phyloP scores from a whole-genome alignment of 1,139 yeast species.

The Zygoascus meyerae region DNA sequence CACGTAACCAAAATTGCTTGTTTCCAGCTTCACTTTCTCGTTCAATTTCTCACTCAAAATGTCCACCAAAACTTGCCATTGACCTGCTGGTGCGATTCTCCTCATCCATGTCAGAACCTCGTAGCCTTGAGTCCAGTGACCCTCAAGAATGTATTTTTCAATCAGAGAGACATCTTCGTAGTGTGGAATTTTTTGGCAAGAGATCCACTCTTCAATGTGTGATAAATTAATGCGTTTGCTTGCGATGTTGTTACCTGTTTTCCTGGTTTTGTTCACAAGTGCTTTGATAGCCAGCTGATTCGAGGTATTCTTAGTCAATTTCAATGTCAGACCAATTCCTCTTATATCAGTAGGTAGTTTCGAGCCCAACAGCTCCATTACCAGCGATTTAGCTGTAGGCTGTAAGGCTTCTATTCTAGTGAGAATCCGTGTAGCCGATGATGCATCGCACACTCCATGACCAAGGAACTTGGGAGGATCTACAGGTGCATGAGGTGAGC shows the following conservation, averaged over 20 bases:
- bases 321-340: slow-evolving; percentile 71
- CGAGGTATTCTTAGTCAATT: slow-evolving; percentile 33
- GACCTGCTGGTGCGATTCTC: slow-evolving; percentile 5
- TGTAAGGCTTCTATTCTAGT: slow-evolving; percentile 63
- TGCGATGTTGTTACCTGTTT: slow-evolving; percentile 3
- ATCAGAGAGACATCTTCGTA: slow-evolving; percentile 43
- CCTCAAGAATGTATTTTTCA: slow-evolving; percentile 19
- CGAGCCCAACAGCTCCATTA: slow-evolving; percentile 51
- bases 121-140: slow-evolving; percentile 25
- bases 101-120: slow-evolving; percentile 20
- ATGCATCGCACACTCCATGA: slow-evolving; percentile 69
- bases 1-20: slow-evolving; percentile 1
- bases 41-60: slow-evolving; percentile 11
- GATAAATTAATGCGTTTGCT: slow-evolving; percentile 6
- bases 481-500: slow-evolving; percentile 62
- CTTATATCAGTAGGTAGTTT: slow-evolving; percentile 65
- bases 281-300: no score
- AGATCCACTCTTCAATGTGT: slow-evolving; percentile 42
- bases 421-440: slow-evolving; percentile 53
- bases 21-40: slow-evolving; percentile 4
- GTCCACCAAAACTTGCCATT: slow-evolving; percentile 15
- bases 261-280: no score
- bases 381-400: slow-evolving; percentile 49
- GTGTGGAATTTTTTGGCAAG: slow-evolving; percentile 51
- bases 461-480: slow-evolving; percentile 79